Conservation (phyloP, 768 basidiomycete genomes). For the Galerina marginata region DNA sequence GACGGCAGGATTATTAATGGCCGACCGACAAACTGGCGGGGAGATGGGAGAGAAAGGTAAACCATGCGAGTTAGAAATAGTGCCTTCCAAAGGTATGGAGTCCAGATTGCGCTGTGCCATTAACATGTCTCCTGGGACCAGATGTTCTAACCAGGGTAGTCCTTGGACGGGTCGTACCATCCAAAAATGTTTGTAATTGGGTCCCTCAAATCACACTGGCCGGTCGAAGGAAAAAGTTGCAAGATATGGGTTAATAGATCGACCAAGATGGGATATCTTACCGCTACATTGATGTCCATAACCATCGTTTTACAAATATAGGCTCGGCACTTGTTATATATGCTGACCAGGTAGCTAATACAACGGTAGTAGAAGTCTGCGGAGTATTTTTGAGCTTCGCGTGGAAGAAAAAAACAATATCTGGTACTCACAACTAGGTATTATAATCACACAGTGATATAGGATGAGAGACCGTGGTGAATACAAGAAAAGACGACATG, state of each 20-base stretch:
- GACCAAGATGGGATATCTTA: conserved; percentile 18
- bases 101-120: background rate
- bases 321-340: conserved; percentile 23
- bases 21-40: background rate
- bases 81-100: background rate
- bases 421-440: conserved; percentile 21
- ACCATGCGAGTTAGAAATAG: background rate
- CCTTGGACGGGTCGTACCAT: conserved; percentile 5
- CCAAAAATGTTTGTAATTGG: conserved; percentile 7
- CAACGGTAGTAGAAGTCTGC: conserved; percentile 24
- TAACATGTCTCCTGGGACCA: conserved; percentile 8
- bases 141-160: background rate
- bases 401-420: conserved; percentile 11
- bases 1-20: background rate
- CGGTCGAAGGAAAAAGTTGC: conserved; percentile 15
- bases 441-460: conserved; percentile 25
- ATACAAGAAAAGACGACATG: conserved; percentile 22
- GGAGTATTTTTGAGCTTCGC: conserved; percentile 17
- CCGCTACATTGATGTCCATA: conserved; percentile 6
- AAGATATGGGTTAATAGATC: conserved; percentile 16
- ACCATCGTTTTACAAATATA: conserved; percentile 22
- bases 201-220: conserved; percentile 10
- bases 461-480: conserved; percentile 20
- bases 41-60: background rate
- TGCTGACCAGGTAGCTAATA: conserved; percentile 20